These are phyloP conservation scores for Chlamydomonas applanata DNA, from an alignment of 139 green algal genomes.

Conservation along the genomic window DNA sequence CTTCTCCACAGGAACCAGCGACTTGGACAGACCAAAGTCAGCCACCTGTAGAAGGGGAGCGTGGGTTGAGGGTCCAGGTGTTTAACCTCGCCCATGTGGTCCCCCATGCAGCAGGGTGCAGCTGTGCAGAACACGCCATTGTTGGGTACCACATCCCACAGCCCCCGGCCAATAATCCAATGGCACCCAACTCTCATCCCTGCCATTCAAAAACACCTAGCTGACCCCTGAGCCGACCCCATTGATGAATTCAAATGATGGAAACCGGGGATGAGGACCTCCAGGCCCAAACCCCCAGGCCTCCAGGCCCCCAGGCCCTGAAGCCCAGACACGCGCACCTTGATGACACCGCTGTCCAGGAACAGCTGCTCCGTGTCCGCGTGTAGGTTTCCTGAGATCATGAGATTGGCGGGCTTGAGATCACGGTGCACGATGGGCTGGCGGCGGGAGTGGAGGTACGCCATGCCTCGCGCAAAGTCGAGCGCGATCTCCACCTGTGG, in stretches of 20 bases:
- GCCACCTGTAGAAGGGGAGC: constrained; percentile 3
- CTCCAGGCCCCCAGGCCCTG: neutral
- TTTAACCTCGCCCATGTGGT: neutral
- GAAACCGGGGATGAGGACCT: neutral
- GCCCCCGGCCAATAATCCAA: too few relatives aligned
- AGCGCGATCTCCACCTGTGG: constrained; percentile 47
- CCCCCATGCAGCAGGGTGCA: too few relatives aligned
- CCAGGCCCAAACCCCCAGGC: neutral
- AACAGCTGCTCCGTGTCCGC: constrained; percentile 62
- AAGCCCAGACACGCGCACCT: constrained; percentile 71
- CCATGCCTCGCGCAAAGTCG: constrained; percentile 81
- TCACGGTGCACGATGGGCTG: constrained; percentile 58
- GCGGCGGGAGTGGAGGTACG: constrained; percentile 80
- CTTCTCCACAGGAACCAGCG: constrained; percentile 44
- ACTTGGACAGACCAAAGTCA: constrained; percentile 48
- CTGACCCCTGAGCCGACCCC: neutral
- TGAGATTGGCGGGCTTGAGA: constrained; percentile 86
- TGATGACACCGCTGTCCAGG: constrained; percentile 71
- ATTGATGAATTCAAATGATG: too few relatives aligned
- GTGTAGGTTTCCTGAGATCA: constrained; percentile 75
- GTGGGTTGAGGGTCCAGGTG: neutral
- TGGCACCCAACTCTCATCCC: neutral
- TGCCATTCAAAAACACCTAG: constrained; percentile 26
- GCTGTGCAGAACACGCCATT: too few relatives aligned
- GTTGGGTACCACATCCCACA: too few relatives aligned